These are phyloP conservation scores for Leucosporidium scottii DNA, from an alignment of 768 basidiomycete genomes.

Conservation along the genomic window DNA sequence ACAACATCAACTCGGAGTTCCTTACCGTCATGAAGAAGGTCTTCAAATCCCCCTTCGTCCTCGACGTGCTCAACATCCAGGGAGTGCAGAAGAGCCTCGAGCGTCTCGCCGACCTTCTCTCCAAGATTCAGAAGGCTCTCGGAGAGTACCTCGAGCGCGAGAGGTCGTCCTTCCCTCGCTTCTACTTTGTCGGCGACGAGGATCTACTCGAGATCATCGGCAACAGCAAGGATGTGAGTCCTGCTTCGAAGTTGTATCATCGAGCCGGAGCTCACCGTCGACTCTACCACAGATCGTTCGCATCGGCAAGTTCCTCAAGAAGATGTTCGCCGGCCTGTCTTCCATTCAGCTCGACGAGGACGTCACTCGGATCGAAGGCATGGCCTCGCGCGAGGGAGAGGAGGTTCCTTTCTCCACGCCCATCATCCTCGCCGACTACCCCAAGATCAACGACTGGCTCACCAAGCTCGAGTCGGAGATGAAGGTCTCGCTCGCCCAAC, in stretches of 20 bases:
- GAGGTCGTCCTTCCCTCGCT: conserved; percentile 94
- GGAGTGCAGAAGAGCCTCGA: conserved; percentile 96
- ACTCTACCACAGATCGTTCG: conserved; percentile 56
- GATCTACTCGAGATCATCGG: conserved; percentile 98
- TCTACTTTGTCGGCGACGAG: conserved; percentile 99
- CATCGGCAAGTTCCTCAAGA: conserved; percentile 98
- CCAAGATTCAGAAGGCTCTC: conserved; percentile 98
- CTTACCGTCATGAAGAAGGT: conserved; percentile 99
- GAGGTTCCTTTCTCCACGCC: conserved; percentile 76
- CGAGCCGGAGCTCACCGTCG: not conserved
- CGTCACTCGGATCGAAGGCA: conserved; percentile 76
- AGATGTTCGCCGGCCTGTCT: conserved; percentile 98
- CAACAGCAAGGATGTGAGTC: conserved; percentile 76
- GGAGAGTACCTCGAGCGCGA: conserved; percentile 98
- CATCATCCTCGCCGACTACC: conserved; percentile 81
- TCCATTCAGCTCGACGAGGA: conserved; percentile 83
- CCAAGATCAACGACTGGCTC: conserved; percentile 99
- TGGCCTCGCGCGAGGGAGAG: conserved; percentile 94
- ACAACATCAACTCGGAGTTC: conserved; percentile 98
- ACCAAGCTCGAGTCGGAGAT: conserved; percentile 86
- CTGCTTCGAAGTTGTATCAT: no score
- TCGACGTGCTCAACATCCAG: conserved; percentile 93
- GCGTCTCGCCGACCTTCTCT: conserved; percentile 86
- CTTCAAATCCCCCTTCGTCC: conserved; percentile 94
- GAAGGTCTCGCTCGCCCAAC: conserved; percentile 75